phyloP scores from a whole-genome alignment of 2,329 filamentous ascomycete genomes.

The Xylariales sp. region DNA sequence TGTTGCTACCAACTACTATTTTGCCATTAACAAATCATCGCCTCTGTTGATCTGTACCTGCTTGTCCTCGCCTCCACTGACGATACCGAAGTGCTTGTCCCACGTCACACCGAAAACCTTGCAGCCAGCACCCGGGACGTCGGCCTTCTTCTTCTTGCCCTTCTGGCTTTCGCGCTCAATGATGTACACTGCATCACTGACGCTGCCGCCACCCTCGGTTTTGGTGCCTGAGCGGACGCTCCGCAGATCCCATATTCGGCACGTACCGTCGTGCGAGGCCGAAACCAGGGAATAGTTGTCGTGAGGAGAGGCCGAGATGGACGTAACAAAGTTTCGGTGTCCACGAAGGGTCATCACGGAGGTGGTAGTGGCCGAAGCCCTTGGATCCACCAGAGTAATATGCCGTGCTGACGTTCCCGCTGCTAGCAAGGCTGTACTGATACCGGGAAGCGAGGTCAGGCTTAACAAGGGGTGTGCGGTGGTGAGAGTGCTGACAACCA shows the following conservation, averaged over 20 bases:
- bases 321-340: slow-evolving; percentile 70
- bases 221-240: slow-evolving; percentile 57
- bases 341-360: slow-evolving; percentile 88
- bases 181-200: slow-evolving; percentile 70
- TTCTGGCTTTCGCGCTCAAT: slow-evolving; percentile 72
- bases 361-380: slow-evolving; percentile 69
- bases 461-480: slow-evolving; percentile 82
- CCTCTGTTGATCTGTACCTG: slow-evolving; percentile 85
- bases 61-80: slow-evolving; percentile 91
- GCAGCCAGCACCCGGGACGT: slow-evolving; percentile 70
- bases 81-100: slow-evolving; percentile 82
- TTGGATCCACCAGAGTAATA: slow-evolving; percentile 89
- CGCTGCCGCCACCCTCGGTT: slow-evolving; percentile 56
- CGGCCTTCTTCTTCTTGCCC: slow-evolving; percentile 56
- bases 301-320: slow-evolving; percentile 46
- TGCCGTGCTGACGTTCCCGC: slow-evolving; percentile 82
- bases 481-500: slow-evolving; percentile 75
- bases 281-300: slow-evolving; percentile 82
- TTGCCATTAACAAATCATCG: slow-evolving; percentile 39
- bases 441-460: slow-evolving; percentile 67
- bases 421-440: slow-evolving; percentile 49
- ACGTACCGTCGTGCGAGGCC: slow-evolving; percentile 88
- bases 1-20: not conserved
- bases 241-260: slow-evolving; percentile 89
- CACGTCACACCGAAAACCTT: slow-evolving; percentile 90